Percentiles rank a stretch among this genome's conserved stretches.
These are phyloP conservation scores for Penicillium digitatum DNA, from an alignment of 2,329 filamentous ascomycete genomes.

Conservation along the genomic window DNA sequence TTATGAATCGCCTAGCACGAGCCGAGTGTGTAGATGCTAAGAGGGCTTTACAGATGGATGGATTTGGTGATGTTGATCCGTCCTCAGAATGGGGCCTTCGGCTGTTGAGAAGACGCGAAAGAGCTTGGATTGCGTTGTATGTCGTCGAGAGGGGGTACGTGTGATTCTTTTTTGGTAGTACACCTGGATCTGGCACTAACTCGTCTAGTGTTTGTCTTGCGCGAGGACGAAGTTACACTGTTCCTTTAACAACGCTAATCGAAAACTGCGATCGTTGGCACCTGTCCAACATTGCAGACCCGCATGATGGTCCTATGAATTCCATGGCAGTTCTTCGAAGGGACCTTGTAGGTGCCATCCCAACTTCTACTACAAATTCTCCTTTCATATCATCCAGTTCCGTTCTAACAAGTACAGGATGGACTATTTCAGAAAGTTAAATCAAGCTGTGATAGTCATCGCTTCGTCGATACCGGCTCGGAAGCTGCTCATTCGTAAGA, in stretches of 20 bases:
- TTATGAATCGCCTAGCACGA: conserved; percentile 52
- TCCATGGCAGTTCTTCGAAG: conserved; percentile 67
- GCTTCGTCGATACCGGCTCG: conserved; percentile 30
- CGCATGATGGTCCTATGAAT: conserved; percentile 66
- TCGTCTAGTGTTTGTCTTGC: conserved; percentile 59
- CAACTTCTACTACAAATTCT: background rate
- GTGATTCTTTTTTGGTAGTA: background rate
- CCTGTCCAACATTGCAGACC: conserved; percentile 58
- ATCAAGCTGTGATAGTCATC: conserved; percentile 39
- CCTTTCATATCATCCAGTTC: background rate
- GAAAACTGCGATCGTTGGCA: conserved; percentile 69
- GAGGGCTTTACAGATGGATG: conserved; percentile 63
- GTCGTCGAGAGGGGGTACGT: conserved; percentile 64
- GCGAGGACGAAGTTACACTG: conserved; percentile 63
- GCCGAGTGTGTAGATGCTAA: conserved; percentile 66
- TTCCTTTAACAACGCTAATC: conserved; percentile 63
- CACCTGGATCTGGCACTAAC: background rate
- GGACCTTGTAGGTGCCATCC: conserved; percentile 52
- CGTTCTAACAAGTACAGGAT: conserved; percentile 24
- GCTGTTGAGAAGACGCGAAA: conserved; percentile 61
- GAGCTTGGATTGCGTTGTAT: conserved; percentile 68
- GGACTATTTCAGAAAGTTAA: conserved; percentile 30
- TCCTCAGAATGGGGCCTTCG: conserved; percentile 58
- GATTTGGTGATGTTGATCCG: conserved; percentile 61
- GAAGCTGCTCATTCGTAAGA: conserved; percentile 34